These are phyloP conservation scores for Chlorokybus atmophyticus DNA, from an alignment of 139 green algal species.

Conservation along the genomic window DNA sequence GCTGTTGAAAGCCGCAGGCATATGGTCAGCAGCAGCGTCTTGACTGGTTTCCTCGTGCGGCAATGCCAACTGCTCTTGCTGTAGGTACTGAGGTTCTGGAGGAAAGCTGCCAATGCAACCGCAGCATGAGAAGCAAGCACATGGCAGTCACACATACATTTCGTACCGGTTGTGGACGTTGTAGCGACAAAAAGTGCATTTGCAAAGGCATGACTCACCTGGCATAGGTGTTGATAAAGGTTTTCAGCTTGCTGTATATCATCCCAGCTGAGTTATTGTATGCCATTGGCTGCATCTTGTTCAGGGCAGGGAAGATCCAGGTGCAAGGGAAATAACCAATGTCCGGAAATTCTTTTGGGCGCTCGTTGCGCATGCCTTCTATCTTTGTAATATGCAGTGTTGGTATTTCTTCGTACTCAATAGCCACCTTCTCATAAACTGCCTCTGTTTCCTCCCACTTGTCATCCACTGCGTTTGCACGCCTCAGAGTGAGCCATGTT, in stretches of 20 bases:
- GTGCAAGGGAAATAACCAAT: slow-evolving; percentile 19
- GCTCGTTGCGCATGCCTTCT: slow-evolving; percentile 19
- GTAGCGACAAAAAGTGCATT: too few relatives aligned
- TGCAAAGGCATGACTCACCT: too few relatives aligned
- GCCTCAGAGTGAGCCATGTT: background rate
- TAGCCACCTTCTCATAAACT: background rate
- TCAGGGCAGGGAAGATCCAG: slow-evolving; percentile 5
- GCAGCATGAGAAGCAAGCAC: too few relatives aligned
- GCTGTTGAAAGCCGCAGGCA: too few relatives aligned
- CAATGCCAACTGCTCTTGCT: too few relatives aligned
- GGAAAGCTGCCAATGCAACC: too few relatives aligned
- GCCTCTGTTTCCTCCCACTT: slow-evolving; percentile 9
- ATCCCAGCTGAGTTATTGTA: slow-evolving; percentile 15
- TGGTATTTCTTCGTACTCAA: slow-evolving; percentile 1
- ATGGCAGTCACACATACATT: too few relatives aligned
- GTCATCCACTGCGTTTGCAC: slow-evolving; percentile 9
- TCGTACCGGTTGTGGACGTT: too few relatives aligned
- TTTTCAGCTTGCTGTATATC: background rate
- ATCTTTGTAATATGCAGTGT: slow-evolving; percentile 6
- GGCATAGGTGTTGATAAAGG: background rate
- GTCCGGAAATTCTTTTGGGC: slow-evolving; percentile 11
- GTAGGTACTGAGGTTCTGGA: too few relatives aligned
- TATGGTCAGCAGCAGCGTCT: too few relatives aligned
- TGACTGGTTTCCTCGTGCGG: too few relatives aligned
- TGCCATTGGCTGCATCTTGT: slow-evolving; percentile 9